Percentiles rank a stretch among this genome's conserved stretches.
Evolutionary conservation across 805 yeast genomes (phyloP).

Genomic region (Wickerhamomyces pijperi): DNA sequence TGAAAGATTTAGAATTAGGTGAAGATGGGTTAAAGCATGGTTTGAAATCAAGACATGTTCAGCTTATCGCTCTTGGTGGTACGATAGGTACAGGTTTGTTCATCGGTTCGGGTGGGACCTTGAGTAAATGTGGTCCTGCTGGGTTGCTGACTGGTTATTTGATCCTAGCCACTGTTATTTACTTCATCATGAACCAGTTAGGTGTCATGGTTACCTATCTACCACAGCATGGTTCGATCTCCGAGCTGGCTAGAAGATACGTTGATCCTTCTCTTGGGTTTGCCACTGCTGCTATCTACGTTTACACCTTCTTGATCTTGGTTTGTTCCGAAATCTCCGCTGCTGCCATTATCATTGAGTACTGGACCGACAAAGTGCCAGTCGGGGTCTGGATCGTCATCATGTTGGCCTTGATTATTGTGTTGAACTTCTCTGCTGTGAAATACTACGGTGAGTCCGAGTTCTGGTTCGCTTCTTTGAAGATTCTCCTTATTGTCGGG

Average conservation of each 20-base stretch:
- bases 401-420: slow-evolving; percentile 34
- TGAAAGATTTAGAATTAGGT: slow-evolving; percentile 1
- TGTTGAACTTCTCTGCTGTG: slow-evolving; percentile 45
- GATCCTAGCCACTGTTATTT: slow-evolving; percentile 52
- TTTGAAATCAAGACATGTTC: slow-evolving; percentile 54
- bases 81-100: slow-evolving; percentile 79
- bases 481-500: slow-evolving; percentile 55
- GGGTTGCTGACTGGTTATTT: slow-evolving; percentile 50
- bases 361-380: slow-evolving; percentile 53
- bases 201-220: slow-evolving; percentile 60
- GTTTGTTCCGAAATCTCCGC: slow-evolving; percentile 41
- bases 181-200: slow-evolving; percentile 50
- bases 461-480: slow-evolving; percentile 48
- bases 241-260: slow-evolving; percentile 48
- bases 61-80: slow-evolving; percentile 78
- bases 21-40: slow-evolving; percentile 14
- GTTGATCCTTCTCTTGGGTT: slow-evolving; percentile 19
- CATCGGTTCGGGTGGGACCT: slow-evolving; percentile 59
- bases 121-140: slow-evolving; percentile 66
- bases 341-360: slow-evolving; percentile 37
- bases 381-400: slow-evolving; percentile 50
- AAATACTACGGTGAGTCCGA: slow-evolving; percentile 17
- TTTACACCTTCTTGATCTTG: slow-evolving; percentile 16
- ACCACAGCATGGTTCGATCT: slow-evolving; percentile 52
- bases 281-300: slow-evolving; percentile 21